A percentile compares a stretch with the other conserved stretches of the same genome.
phyloP scores from a whole-genome alignment of 176 grass and related monocot species.

The Oryza brachyantha region DNA sequence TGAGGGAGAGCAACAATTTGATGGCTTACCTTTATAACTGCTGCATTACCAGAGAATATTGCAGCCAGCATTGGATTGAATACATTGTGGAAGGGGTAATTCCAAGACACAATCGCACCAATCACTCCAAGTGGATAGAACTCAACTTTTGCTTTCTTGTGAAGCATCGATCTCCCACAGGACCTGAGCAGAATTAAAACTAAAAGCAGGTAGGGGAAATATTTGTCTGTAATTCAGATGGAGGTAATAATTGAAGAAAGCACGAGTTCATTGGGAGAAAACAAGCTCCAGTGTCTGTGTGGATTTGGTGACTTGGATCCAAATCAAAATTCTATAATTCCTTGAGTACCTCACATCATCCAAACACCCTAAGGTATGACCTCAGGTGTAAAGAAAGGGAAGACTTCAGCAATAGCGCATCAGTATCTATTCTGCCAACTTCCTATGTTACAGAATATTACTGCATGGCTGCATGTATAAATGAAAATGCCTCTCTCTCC shows the following conservation, averaged over 20 bases:
- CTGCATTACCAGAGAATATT: slow-evolving; percentile 98
- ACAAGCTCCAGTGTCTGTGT: neutral
- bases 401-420: neutral
- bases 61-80: slow-evolving; percentile 92
- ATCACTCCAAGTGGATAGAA: slow-evolving; percentile 94
- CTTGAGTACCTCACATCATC: neutral
- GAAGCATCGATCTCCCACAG: slow-evolving; percentile 86
- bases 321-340: neutral
- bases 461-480: neutral
- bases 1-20: neutral
- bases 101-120: slow-evolving; percentile 99
- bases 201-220: neutral
- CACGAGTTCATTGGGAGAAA: neutral
- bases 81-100: slow-evolving; percentile 96
- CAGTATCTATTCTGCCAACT: neutral
- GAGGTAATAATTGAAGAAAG: neutral
- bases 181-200: slow-evolving; percentile 45
- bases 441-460: slow-evolving; percentile 14
- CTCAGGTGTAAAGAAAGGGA: slow-evolving; percentile 18
- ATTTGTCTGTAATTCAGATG: neutral
- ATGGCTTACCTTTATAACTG: slow-evolving; percentile 82
- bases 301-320: neutral
- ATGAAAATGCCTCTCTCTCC: neutral
- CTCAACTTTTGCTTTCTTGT: slow-evolving; percentile 94
- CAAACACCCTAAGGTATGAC: neutral